Base-by-base conservation (phyloP, 2,329 filamentous ascomycete genomes). In the Emydomyces testavorans region DNA sequence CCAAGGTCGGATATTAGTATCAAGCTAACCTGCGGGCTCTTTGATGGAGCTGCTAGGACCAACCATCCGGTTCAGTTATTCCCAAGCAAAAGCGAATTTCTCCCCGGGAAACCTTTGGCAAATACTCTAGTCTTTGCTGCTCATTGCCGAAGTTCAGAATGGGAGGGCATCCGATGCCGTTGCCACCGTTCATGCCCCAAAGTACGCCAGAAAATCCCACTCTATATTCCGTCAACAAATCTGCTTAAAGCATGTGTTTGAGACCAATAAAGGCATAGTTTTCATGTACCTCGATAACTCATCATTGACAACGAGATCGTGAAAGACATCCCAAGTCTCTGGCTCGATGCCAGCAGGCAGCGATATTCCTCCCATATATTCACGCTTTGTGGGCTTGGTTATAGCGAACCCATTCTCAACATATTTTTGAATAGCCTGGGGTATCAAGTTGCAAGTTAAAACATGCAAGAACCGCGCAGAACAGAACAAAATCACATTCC, bases 11-110 rank as follows among this genome's bases (percentile, higher is more conserved):
- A 26, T n/a, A 20, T 40, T 18, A 42, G 36, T 32, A 21, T 23
- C 11, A 10, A 11, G 8, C 13, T 28, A 76, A 75, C 57, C 79
- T 39, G 6, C 3, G 15, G 4, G 10, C 10, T 2, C 35, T 35
- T 2, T 31, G 16, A n/a, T 13, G 10, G 47, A 38, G 54, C 13
- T 13, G 15, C 16, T 10, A 16, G 24, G 21, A 59, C 52, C 60
- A 64, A 67, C 73, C 79, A 60, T 69, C 71, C 0, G 80, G 79
- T 59, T 83, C 80, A 1, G 80, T 83, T 50, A 82, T 77, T 1
- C 77, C 79, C 8, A 83, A 63, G 56, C 77, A 82, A 56, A 82
- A 81, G 46, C 73, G 72, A 4, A 77, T 75, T 48, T 76, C 70
- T 53, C 78, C 77, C 6, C 62, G 70, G 36, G 79, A 78, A 26